Evolutionary conservation across 768 basidiomycete species (phyloP).

Genomic region (Agrocybe chaxingu): DNA sequence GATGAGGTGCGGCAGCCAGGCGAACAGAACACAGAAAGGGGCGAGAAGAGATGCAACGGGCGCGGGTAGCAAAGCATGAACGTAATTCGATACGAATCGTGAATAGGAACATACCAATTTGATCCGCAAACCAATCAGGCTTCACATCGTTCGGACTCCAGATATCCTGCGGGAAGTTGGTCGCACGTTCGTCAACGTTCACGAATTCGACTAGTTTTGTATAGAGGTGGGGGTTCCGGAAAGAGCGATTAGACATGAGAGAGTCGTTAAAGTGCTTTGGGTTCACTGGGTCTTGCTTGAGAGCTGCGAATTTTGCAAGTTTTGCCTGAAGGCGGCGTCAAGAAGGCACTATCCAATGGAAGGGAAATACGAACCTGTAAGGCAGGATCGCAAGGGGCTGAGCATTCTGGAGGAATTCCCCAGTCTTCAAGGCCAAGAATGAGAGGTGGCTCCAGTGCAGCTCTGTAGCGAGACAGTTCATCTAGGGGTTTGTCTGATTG

Average conservation of each 20-base stretch:
- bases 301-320: constrained; percentile 68
- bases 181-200: constrained; percentile 83
- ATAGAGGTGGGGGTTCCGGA: constrained; percentile 96
- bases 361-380: constrained; percentile 44
- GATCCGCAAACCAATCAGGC: constrained; percentile 73
- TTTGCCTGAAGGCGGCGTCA: constrained; percentile 54
- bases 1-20: background rate
- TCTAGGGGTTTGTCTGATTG: constrained; percentile 27
- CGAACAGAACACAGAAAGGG: background rate
- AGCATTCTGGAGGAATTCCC: constrained; percentile 68
- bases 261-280: constrained; percentile 95
- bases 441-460: constrained; percentile 57
- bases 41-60: constrained; percentile 11
- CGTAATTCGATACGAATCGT: constrained; percentile 6
- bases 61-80: constrained; percentile 18
- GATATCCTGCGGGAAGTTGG: constrained; percentile 69
- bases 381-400: constrained; percentile 54
- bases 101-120: constrained; percentile 60
- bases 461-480: constrained; percentile 53
- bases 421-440: constrained; percentile 67
- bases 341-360: background rate
- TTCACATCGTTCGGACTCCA: constrained; percentile 72
- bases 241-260: constrained; percentile 87
- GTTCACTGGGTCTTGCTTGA: constrained; percentile 59
- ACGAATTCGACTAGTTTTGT: constrained; percentile 93